Evolutionary conservation across 768 basidiomycete genomes (phyloP).

Genomic region (Termitomyces sp.): DNA sequence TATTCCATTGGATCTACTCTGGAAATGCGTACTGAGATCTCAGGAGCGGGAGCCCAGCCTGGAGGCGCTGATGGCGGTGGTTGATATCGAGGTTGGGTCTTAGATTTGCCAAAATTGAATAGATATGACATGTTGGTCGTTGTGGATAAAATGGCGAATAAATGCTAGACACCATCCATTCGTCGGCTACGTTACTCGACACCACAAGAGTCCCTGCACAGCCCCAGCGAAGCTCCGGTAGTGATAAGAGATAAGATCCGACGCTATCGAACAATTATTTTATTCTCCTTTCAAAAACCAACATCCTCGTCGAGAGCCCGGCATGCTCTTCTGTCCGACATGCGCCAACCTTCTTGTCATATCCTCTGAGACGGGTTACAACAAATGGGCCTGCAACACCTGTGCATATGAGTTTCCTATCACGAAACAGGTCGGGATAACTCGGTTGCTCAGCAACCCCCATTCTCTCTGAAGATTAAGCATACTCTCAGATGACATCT

Average conservation of each 20-base stretch:
- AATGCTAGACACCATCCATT: too few species aligned
- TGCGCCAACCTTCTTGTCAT: constrained; percentile 87
- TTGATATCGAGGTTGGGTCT: background rate
- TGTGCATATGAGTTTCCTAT: constrained; percentile 97
- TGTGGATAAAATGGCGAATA: background rate
- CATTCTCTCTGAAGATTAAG: background rate
- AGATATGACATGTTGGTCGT: constrained; percentile 8
- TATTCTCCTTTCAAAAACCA: background rate
- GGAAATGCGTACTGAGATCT: constrained; percentile 33
- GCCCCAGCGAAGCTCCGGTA: too few species aligned
- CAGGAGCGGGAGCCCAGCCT: constrained; percentile 58
- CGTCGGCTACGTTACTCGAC: too few species aligned
- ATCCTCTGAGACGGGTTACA: constrained; percentile 72
- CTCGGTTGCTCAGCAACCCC: background rate
- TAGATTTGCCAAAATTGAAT: constrained; percentile 9
- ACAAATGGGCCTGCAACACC: constrained; percentile 92
- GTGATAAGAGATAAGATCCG: constrained; percentile 16
- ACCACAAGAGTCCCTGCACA: too few species aligned
- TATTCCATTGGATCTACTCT: background rate
- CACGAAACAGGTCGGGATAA: constrained; percentile 56
- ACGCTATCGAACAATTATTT: background rate
- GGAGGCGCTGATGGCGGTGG: constrained; percentile 47
- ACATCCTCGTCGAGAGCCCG: background rate
- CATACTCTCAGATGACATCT: constrained; percentile 78
- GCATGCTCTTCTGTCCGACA: constrained; percentile 92